phyloP scores from a whole-genome alignment of 805 yeast genomes.

The Maudiozyma saulgeensis region DNA sequence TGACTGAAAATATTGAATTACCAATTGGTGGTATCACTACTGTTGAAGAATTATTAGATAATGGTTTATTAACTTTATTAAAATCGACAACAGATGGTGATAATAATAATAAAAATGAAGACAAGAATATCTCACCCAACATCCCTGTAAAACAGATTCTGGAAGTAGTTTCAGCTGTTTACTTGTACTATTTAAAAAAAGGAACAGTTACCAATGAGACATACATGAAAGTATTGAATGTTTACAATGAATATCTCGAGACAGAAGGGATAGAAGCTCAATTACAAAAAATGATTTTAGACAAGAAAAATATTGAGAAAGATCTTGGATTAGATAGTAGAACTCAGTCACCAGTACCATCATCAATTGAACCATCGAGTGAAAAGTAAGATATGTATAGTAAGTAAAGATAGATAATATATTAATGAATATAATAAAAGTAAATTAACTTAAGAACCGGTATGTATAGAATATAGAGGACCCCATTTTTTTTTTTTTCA shows the following conservation, averaged over 20 bases:
- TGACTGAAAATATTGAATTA: conserved; percentile 28
- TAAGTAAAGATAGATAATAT: not conserved
- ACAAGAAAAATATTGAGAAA: conserved; percentile 28
- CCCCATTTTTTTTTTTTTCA: no score
- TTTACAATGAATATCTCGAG: conserved; percentile 34
- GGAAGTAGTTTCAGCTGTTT: conserved; percentile 56
- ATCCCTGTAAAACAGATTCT: conserved; percentile 59
- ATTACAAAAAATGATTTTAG: conserved; percentile 31
- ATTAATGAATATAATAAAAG: not conserved
- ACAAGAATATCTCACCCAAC: not conserved
- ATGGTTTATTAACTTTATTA: conserved; percentile 57
- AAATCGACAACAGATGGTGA: conserved; percentile 8
- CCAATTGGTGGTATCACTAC: conserved; percentile 33
- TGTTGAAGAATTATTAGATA: conserved; percentile 53
- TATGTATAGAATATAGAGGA: no score
- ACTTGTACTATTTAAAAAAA: conserved; percentile 37
- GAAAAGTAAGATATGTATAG: not conserved
- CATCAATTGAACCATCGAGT: not conserved
- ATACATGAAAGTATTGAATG: conserved; percentile 30
- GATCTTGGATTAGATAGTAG: not conserved
- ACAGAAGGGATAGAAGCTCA: conserved; percentile 31
- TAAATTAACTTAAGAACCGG: no score
- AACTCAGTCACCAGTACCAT: not conserved
- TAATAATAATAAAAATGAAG: conserved; percentile 21
- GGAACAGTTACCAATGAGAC: conserved; percentile 32